Evolutionary conservation across 805 yeast species (phyloP).

Genomic region (Saccharomycodes ludwigii): DNA sequence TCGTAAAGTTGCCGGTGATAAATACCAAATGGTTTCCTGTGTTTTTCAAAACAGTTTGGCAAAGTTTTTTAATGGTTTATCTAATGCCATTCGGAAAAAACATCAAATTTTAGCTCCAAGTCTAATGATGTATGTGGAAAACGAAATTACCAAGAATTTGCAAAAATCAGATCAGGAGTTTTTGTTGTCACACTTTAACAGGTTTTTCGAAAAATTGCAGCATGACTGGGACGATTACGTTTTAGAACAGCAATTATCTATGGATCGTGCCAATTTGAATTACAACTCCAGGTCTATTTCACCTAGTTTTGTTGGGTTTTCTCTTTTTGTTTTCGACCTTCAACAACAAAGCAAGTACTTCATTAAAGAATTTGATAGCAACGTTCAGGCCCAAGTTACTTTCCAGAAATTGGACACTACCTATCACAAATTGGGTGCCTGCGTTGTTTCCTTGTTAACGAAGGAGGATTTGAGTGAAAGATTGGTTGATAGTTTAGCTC

Average conservation of each 20-base stretch:
- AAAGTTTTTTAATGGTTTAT: constrained; percentile 18
- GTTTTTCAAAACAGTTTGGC: constrained; percentile 29
- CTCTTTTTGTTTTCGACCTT: constrained; percentile 26
- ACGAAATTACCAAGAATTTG: constrained; percentile 20
- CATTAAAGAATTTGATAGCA: constrained; percentile 17
- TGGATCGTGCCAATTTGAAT: constrained; percentile 26
- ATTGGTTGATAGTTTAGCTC: no score
- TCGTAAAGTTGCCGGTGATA: constrained; percentile 34
- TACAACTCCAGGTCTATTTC: constrained; percentile 28
- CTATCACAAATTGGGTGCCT: constrained; percentile 3
- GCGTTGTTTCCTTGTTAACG: background rate
- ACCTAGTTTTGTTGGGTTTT: constrained; percentile 34
- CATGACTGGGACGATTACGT: constrained; percentile 49
- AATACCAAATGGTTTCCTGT: constrained; percentile 31
- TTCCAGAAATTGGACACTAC: constrained; percentile 6
- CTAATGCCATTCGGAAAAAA: constrained; percentile 24
- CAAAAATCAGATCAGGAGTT: constrained; percentile 55
- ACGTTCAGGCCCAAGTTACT: constrained; percentile 3
- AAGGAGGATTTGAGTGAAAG: no score
- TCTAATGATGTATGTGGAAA: constrained; percentile 30
- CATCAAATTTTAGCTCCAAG: constrained; percentile 32
- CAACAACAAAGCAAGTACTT: constrained; percentile 5
- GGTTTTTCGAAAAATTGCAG: constrained; percentile 37
- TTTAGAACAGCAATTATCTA: constrained; percentile 36
- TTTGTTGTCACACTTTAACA: constrained; percentile 35